These are phyloP conservation scores for Boletus reticulatus DNA, from an alignment of 768 basidiomycete species.

Conservation along the genomic window DNA sequence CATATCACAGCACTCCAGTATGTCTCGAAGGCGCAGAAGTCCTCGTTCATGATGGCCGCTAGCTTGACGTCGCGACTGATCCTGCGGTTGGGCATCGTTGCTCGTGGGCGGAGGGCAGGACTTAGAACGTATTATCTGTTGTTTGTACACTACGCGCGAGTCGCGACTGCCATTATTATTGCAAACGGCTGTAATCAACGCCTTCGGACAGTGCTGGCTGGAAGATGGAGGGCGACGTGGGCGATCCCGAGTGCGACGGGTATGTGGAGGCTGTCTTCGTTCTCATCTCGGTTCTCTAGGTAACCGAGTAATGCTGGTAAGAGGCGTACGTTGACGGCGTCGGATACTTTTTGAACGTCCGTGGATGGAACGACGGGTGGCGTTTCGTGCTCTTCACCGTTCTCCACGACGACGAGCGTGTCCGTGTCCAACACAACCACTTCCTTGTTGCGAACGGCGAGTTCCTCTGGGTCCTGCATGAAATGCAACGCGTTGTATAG, in stretches of 20 bases:
- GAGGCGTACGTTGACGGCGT: no score
- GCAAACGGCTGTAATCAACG: no score
- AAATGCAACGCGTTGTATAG: constrained; percentile 81
- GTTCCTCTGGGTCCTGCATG: constrained; percentile 86
- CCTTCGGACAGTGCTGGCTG: no score
- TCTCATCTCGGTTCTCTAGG: constrained; percentile 79
- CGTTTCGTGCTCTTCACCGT: constrained; percentile 26
- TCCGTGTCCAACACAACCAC: constrained; percentile 37
- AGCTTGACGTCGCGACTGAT: no score
- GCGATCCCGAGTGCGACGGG: constrained; percentile 87
- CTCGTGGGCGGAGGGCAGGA: no score
- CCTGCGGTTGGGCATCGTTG: no score
- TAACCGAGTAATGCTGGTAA: constrained; percentile 79
- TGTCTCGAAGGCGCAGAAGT: no score
- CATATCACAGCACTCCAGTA: no score
- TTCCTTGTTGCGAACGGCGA: constrained; percentile 79
- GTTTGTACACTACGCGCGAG: no score
- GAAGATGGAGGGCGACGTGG: constrained; percentile 79
- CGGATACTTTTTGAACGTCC: constrained; percentile 50
- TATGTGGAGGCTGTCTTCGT: constrained; percentile 82
- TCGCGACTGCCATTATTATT: no score
- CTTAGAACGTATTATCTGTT: no score
- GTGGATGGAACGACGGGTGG: neutral
- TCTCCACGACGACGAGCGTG: constrained; percentile 31
- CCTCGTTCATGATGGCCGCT: no score